Evolutionary conservation across 441 rosid genomes (phyloP).

Genomic region (Adansonia madagascariensis): DNA sequence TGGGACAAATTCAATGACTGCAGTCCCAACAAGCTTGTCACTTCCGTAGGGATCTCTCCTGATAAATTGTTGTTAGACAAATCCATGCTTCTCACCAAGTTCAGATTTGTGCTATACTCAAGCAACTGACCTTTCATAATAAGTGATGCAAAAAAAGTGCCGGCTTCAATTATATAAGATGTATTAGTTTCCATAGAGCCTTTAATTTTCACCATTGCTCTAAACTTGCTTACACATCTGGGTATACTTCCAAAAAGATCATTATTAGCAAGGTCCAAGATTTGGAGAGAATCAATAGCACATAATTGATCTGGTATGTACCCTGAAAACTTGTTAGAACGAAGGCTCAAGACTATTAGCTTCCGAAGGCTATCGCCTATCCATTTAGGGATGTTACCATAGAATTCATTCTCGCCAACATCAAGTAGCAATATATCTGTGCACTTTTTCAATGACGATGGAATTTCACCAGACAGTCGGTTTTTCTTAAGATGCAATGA

Average conservation of each 20-base stretch:
- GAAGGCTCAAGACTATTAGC: slow-evolving; percentile 7
- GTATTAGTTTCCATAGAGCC: not conserved
- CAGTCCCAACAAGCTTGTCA: slow-evolving; percentile 8
- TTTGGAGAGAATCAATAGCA: slow-evolving; percentile 1
- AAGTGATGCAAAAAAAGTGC: not conserved
- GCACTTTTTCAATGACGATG: not conserved
- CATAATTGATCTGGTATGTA: slow-evolving; percentile 10
- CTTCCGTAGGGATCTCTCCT: slow-evolving; percentile 28
- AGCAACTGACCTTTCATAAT: slow-evolving; percentile 13
- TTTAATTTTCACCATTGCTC: not conserved
- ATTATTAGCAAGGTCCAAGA: slow-evolving; percentile 27
- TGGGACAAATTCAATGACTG: slow-evolving; percentile 24
- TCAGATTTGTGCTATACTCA: slow-evolving; percentile 25
- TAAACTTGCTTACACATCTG: slow-evolving; percentile 18
- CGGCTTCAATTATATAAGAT: not conserved
- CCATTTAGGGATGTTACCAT: slow-evolving; percentile 23
- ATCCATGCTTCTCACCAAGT: slow-evolving; percentile 27
- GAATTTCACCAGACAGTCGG: slow-evolving; percentile 15
- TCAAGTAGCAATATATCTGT: slow-evolving; percentile 1
- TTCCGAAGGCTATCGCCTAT: not conserved
- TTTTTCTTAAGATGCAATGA: slow-evolving; percentile 6
- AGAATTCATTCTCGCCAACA: not conserved
- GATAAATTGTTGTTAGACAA: slow-evolving; percentile 21
- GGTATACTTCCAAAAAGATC: slow-evolving; percentile 12
- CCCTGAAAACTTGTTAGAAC: slow-evolving; percentile 23